Conservation (phyloP, 139 green algal species). For the Haematococcus lacustris region DNA sequence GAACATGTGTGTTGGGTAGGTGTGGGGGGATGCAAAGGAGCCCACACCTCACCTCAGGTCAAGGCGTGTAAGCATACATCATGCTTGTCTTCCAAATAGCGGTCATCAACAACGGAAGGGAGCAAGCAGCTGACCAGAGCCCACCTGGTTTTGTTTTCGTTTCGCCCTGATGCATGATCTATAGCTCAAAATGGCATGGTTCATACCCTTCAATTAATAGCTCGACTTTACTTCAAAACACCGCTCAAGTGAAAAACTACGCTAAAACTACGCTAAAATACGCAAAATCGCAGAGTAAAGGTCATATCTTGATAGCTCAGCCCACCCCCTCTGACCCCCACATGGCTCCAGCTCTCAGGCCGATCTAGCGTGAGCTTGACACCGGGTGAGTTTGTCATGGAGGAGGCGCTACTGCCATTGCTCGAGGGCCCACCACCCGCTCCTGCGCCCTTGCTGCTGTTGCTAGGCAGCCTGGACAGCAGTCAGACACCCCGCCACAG, state of each 20-base stretch:
- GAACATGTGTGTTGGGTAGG: neutral
- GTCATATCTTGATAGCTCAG: neutral
- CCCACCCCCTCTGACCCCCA: neutral
- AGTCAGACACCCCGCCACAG: neutral
- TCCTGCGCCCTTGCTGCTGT: neutral
- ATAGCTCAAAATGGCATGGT: too few species aligned
- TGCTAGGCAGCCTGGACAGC: neutral
- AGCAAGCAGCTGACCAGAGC: too few species aligned
- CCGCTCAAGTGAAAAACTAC: neutral
- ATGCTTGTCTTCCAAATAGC: too few species aligned
- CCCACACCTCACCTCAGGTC: too few species aligned
- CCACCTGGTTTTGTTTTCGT: too few species aligned
- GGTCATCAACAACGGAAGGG: too few species aligned
- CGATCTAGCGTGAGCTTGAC: slow-evolving; percentile 1
- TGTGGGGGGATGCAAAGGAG: neutral
- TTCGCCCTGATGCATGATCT: too few species aligned
- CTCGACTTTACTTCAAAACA: too few species aligned
- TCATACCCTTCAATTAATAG: too few species aligned
- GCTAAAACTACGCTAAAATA: neutral
- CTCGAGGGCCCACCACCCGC: neutral
- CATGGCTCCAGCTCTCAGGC: slow-evolving; percentile 2
- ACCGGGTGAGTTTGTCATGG: too few species aligned
- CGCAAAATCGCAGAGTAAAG: neutral
- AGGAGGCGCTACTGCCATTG: too few species aligned
- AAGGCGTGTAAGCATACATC: too few species aligned